Evolutionary conservation across 2,329 filamentous ascomycete genomes (phyloP).

Genomic region (Tolypocladium ophioglossoides): DNA sequence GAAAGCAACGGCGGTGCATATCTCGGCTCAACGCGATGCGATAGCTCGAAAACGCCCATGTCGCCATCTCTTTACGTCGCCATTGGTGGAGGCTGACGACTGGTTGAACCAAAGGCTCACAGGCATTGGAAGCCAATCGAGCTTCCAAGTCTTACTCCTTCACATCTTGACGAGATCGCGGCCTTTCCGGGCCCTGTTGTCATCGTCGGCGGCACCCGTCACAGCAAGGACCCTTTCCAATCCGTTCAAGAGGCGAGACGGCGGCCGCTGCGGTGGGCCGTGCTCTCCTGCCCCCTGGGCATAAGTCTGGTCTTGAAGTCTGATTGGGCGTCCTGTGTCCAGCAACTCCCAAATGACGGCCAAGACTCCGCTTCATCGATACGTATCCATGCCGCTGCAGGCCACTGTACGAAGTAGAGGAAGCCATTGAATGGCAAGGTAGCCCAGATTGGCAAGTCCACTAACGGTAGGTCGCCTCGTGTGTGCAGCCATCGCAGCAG

Average conservation of each 20-base stretch:
- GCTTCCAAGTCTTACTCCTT: neutral
- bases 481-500: neutral
- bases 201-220: too few species aligned
- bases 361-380: neutral
- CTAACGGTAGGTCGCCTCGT: neutral
- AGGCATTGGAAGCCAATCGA: neutral
- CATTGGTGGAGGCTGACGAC: neutral
- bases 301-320: neutral
- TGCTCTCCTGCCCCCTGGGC: neutral
- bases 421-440: neutral
- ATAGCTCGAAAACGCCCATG: neutral
- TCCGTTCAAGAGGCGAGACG: neutral
- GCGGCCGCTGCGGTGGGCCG: neutral
- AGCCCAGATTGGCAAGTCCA: neutral
- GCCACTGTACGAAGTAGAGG: neutral
- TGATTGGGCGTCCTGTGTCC: neutral
- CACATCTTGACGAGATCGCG: too few species aligned
- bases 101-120: neutral
- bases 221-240: neutral
- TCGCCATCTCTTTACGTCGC: neutral
- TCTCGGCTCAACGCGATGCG: neutral
- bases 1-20: neutral
- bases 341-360: neutral
- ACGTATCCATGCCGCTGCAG: neutral
- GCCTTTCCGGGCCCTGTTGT: too few species aligned